Evolutionary conservation across 768 basidiomycete species (phyloP).

Genomic region (Clitopilus hobsonii): DNA sequence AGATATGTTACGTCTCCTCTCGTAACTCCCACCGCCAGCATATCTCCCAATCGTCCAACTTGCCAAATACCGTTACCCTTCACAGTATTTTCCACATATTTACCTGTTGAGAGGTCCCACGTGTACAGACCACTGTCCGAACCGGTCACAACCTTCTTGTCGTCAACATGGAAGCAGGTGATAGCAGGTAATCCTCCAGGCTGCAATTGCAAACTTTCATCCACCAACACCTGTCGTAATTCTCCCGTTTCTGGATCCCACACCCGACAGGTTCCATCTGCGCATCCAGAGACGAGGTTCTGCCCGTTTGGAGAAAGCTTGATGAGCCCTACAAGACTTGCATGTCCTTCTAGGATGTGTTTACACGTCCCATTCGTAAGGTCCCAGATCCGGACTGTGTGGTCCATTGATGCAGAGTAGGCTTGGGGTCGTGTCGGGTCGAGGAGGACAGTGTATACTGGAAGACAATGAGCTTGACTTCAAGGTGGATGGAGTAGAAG

Average conservation of each 20-base stretch:
- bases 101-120: too few relatives aligned
- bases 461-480: background rate
- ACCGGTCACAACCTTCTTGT: background rate
- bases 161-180: background rate
- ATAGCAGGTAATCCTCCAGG: background rate
- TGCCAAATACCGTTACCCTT: too few relatives aligned
- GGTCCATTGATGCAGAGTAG: background rate
- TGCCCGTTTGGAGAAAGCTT: background rate
- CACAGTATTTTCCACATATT: too few relatives aligned
- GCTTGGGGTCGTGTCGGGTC: background rate
- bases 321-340: background rate
- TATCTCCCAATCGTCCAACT: too few relatives aligned
- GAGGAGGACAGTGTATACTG: background rate
- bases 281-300: background rate
- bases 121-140: background rate
- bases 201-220: background rate
- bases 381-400: background rate
- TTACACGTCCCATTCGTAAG: background rate
- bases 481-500: background rate
- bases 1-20: too few relatives aligned
- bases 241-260: conserved; percentile 1
- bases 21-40: too few relatives aligned
- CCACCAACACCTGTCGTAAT: background rate
- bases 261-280: background rate
- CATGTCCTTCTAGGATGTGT: background rate